These are phyloP conservation scores for Neopestalotiopsis clavispora DNA, from an alignment of 2,329 filamentous ascomycete genomes.

Conservation along the genomic window DNA sequence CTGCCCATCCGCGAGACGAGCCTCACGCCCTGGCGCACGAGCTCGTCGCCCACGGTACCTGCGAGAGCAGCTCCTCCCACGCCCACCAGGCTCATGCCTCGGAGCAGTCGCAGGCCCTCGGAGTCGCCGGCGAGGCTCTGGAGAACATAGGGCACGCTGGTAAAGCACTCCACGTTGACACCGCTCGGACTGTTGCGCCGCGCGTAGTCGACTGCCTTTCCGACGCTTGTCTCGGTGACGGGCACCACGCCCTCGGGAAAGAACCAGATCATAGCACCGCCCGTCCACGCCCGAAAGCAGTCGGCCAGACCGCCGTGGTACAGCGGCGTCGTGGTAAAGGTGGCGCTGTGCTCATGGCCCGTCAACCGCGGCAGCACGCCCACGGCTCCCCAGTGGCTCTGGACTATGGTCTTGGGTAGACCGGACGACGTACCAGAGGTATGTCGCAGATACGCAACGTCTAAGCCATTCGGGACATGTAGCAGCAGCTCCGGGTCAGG, in stretches of 20 bases:
- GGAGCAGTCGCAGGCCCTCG: slow-evolving; percentile 46
- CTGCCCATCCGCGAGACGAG: slow-evolving; percentile 68
- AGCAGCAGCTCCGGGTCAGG: too few species aligned
- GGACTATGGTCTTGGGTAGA: slow-evolving; percentile 65
- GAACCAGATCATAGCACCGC: slow-evolving; percentile 63
- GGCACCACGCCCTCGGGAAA: slow-evolving; percentile 62
- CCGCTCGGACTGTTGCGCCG: slow-evolving; percentile 25
- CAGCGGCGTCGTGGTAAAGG: slow-evolving; percentile 68
- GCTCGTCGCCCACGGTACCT: slow-evolving; percentile 52
- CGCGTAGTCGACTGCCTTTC: slow-evolving; percentile 49
- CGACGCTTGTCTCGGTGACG: slow-evolving; percentile 60
- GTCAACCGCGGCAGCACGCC: slow-evolving; percentile 45
- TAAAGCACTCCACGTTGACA: slow-evolving; percentile 62
- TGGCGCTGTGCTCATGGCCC: slow-evolving; percentile 40
- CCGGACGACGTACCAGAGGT: slow-evolving; percentile 70
- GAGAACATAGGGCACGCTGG: slow-evolving; percentile 64
- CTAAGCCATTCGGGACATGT: slow-evolving; percentile 20
- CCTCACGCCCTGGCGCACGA: slow-evolving; percentile 56
- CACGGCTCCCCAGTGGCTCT: slow-evolving; percentile 59
- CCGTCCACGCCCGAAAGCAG: slow-evolving; percentile 65
- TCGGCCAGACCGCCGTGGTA: slow-evolving; percentile 71
- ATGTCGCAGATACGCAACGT: slow-evolving; percentile 64
- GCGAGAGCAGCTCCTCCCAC: slow-evolving; percentile 67
- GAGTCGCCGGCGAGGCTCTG: slow-evolving; percentile 54
- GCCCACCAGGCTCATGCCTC: slow-evolving; percentile 63